Conservation (phyloP, 805 yeast genomes). For the Metschnikowia noctiluminum region DNA sequence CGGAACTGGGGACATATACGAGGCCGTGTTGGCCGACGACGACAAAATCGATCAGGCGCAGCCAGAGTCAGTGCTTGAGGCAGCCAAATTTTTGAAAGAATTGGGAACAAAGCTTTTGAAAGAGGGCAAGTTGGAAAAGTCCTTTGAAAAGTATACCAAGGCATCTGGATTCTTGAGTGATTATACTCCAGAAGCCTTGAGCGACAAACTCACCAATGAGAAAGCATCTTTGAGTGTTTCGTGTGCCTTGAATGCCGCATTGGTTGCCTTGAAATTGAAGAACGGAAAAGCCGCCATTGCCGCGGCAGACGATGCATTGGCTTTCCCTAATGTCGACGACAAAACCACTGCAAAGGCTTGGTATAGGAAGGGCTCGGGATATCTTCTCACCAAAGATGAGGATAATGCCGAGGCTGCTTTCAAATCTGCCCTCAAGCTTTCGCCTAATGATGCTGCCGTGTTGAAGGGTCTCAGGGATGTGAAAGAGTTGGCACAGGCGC, state of each 20-base stretch:
- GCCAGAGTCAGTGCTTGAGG: conserved; percentile 65
- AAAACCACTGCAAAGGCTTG: conserved; percentile 79
- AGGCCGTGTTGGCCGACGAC: conserved; percentile 73
- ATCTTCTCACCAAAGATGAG: conserved; percentile 58
- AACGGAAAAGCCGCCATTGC: conserved; percentile 51
- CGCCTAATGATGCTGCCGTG: conserved; percentile 74
- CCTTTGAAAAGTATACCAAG: conserved; percentile 69
- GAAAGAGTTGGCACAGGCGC: conserved; percentile 46
- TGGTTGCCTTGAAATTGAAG: conserved; percentile 65
- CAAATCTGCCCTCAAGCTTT: conserved; percentile 57
- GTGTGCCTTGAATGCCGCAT: conserved; percentile 66
- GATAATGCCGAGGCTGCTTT: conserved; percentile 68
- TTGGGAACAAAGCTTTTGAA: conserved; percentile 78
- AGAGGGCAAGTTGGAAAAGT: conserved; percentile 51
- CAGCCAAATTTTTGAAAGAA: conserved; percentile 62
- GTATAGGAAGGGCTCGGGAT: conserved; percentile 82
- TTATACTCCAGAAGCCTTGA: conserved; percentile 68
- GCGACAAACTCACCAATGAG: conserved; percentile 49
- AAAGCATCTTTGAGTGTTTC: conserved; percentile 58
- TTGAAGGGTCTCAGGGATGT: conserved; percentile 60
- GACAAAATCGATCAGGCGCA: conserved; percentile 54
- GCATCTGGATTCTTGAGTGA: conserved; percentile 67
- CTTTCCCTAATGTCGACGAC: conserved; percentile 54
- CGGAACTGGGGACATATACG: conserved; percentile 82
- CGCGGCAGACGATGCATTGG: conserved; percentile 66